Base-by-base conservation (phyloP, 345 rosid genomes). In the Euphorbia tirucalli region DNA sequence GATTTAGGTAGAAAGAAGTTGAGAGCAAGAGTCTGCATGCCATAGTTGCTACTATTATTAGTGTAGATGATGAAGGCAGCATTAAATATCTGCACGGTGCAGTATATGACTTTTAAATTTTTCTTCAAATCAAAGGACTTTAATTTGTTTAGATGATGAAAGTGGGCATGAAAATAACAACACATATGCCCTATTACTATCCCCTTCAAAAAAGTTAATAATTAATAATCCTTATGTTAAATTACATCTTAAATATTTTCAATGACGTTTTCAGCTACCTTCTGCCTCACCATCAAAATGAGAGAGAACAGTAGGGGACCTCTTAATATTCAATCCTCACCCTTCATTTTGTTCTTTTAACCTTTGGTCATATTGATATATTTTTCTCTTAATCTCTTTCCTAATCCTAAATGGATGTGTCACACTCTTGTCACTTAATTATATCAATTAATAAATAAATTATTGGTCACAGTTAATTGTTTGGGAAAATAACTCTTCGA, bases 241-340 rank as follows among this genome's bases (percentile, higher is more conserved):
- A n/a, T n/a, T n/a, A n/a, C 8, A 25, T 58, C 62, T 68, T 68
- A 68, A 69, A 56, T 69, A 25, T 22, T 39, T 57, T 13, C 49
- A 57, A 43, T 59, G 43, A 59, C 27, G 37, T 10, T 58, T 58
- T 44, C 55, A 58, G 35, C 65, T 41, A 60, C 64, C 62, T 0
- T 19, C 54, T 11, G 21, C 19, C 1, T 52, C 24, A n/a, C 54
- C 2, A 14, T 4, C 15, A 49, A 4, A 15, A 11, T 2, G 37
- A 14, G 61, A 25, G 61, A 11, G 61, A n/a, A n/a, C n/a, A 7
- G 44, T 13, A 5, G 58, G 70, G 70, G 70, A n/a, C 60, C 70
- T 24, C 70, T 28, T 67, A 3, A 30, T 67, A 0, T 27, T 30
- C 57, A 16, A 4, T n/a, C n/a, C 22, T 50, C 21, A 50, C n/a